These are phyloP conservation scores for Dissophora globulifera DNA, from an alignment of 192 early-diverging fungal genomes.

Conservation along the genomic window DNA sequence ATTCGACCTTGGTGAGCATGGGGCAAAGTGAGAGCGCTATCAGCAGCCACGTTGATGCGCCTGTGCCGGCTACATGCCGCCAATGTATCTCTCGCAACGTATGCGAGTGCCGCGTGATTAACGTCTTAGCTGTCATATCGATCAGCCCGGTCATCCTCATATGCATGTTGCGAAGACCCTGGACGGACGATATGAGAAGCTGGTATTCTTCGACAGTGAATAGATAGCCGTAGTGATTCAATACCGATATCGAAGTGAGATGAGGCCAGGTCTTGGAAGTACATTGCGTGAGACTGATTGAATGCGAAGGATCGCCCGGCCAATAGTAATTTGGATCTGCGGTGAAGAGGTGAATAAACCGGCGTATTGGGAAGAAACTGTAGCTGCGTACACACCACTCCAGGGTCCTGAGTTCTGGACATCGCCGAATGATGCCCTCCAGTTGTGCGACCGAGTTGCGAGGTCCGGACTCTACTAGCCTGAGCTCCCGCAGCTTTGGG, in stretches of 20 bases:
- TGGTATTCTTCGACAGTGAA: background rate
- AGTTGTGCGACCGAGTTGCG: background rate
- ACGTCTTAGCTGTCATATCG: no score
- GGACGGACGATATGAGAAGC: background rate
- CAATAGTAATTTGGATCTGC: background rate
- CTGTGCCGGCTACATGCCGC: background rate
- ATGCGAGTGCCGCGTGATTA: background rate
- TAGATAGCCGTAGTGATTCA: background rate
- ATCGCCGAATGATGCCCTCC: background rate
- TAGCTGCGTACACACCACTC: background rate
- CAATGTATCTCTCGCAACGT: background rate
- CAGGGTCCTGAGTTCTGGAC: background rate
- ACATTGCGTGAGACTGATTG: background rate
- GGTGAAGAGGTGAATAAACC: slow-evolving; percentile 1
- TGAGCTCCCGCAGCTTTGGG: slow-evolving; percentile 2
- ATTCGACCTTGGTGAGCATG: background rate
- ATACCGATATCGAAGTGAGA: background rate
- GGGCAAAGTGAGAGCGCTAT: background rate
- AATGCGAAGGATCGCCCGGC: background rate
- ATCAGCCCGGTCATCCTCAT: background rate
- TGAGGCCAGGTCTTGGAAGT: background rate
- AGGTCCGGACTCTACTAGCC: background rate
- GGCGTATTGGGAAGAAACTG: background rate
- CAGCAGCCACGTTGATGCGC: no score
- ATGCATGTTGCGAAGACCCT: background rate